Evolutionary conservation across 176 grass and related monocot genomes (phyloP).

Genomic region (Panicum miliaceum): DNA sequence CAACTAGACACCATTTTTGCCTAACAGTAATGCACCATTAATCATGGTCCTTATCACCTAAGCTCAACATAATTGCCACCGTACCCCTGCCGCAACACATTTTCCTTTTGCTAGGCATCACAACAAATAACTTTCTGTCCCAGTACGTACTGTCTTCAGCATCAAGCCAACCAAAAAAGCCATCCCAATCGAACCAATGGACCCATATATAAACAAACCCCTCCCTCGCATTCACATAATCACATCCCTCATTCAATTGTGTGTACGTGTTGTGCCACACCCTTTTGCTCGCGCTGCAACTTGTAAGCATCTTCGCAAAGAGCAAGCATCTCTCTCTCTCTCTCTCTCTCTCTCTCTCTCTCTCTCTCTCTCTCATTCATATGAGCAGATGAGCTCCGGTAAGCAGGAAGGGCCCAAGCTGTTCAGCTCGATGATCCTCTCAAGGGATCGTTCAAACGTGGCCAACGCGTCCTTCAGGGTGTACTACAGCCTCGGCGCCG

Average conservation of each 20-base stretch:
- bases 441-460: slow-evolving; percentile 36
- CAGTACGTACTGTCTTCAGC: slow-evolving; percentile 17
- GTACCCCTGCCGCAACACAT: neutral
- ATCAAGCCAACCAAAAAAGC: slow-evolving; percentile 35
- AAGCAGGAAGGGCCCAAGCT: slow-evolving; percentile 33
- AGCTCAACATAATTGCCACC: slow-evolving; percentile 19
- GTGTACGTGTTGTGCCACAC: neutral
- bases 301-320: neutral
- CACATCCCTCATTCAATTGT: slow-evolving; percentile 17
- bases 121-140: slow-evolving; percentile 1
- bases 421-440: slow-evolving; percentile 41
- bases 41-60: slow-evolving; percentile 30
- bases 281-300: neutral
- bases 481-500: slow-evolving; percentile 59
- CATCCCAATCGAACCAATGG: neutral
- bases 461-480: slow-evolving; percentile 54
- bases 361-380: neutral
- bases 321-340: neutral
- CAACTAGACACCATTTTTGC: neutral
- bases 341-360: neutral
- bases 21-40: slow-evolving; percentile 12
- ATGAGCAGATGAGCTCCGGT: slow-evolving; percentile 42
- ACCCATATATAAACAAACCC: neutral
- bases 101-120: neutral
- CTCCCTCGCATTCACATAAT: neutral